Evolutionary conservation across 2,329 filamentous ascomycete genomes (phyloP), one percentile per base, ranked within the genome.

Genomic region (Trichoderma sp.): DNA sequence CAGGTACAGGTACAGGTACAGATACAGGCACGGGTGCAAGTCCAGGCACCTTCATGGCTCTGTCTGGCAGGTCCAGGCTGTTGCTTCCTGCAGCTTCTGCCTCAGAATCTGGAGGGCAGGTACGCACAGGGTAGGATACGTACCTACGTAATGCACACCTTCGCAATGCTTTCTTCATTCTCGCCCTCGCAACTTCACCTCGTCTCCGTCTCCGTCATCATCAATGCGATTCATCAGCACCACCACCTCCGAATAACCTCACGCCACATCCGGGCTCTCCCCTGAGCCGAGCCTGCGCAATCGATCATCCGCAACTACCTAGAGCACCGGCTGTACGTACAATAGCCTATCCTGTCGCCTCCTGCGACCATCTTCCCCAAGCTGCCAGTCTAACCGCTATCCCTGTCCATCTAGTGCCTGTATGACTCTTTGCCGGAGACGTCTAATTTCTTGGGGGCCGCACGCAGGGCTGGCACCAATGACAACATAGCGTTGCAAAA

Each of bases 401-500:
- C 57, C 48, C 47, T 34, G 50, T 51, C 34, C 12, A 39, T 43
- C 47, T 62, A 43, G 14, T 44, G 39, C 58, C 30, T 28, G 47
- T 51, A 30, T 62, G 58, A 62, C 58, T 62, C 58, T 61, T 52
- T 51, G 19, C 48, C 58, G 58, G 24, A 24, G 43, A 51, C 45
- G 30, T 50, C 43, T 21, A 44, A 52, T 60, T 50, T 59, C 41
- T 60, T 60, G 57, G 57, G 57, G 57, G 57, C 57, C 47, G 24
- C 21, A 24, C 7, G 21, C 44, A 59, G 44, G 57, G 45, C 45
- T 60, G 30, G 57, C 57, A 39, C 58, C 58, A 52, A 52, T 62
- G n/a, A 41, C 45, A 19, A 10, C 19, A 52, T 34, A 52, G 24
- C 58, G 21, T 62, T 62, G 30, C 58, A 62, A 62, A 62, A 54